A percentile compares a stretch with the other conserved stretches of the same genome.
These are phyloP conservation scores for Bacidia gigantensis DNA, from an alignment of 495 filamentous ascomycete genomes.

Conservation along the genomic window DNA sequence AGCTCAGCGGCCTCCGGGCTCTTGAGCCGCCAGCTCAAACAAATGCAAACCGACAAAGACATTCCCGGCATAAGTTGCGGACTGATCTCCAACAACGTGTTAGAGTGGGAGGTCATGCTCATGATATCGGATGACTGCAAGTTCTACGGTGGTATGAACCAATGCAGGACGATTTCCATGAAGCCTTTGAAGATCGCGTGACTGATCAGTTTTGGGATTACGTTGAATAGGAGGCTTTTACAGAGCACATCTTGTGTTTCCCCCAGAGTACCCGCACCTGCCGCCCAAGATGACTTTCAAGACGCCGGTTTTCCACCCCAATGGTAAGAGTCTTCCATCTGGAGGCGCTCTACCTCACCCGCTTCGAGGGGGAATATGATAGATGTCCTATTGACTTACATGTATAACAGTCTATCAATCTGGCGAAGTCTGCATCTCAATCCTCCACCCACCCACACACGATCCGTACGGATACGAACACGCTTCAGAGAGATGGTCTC, in stretches of 20 bases:
- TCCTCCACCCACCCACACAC: slow-evolving; percentile 90
- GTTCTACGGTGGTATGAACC: slow-evolving; percentile 68
- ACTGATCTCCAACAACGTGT: slow-evolving; percentile 77
- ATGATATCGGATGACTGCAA: slow-evolving; percentile 97
- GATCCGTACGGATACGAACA: slow-evolving; percentile 92
- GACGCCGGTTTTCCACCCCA: slow-evolving; percentile 83
- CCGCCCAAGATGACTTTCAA: slow-evolving; percentile 91
- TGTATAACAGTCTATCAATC: slow-evolving; percentile 52
- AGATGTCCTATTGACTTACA: neutral
- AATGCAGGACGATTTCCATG: neutral
- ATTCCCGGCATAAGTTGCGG: slow-evolving; percentile 90
- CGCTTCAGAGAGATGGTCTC: slow-evolving; percentile 85
- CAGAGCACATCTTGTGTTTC: slow-evolving; percentile 66
- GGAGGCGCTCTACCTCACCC: neutral
- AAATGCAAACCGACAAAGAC: slow-evolving; percentile 84
- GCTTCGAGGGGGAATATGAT: too few species aligned
- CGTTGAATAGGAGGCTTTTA: slow-evolving; percentile 64
- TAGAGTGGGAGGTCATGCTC: slow-evolving; percentile 97
- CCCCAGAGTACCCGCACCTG: slow-evolving; percentile 69
- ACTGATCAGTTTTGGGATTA: neutral
- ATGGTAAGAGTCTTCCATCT: slow-evolving; percentile 38
- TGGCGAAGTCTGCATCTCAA: slow-evolving; percentile 92
- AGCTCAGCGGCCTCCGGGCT: slow-evolving; percentile 54
- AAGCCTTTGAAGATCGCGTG: neutral
- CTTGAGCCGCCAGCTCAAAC: slow-evolving; percentile 72